Base-by-base conservation (phyloP, 352 stramenopile genomes). In the Phytophthora quininea region DNA sequence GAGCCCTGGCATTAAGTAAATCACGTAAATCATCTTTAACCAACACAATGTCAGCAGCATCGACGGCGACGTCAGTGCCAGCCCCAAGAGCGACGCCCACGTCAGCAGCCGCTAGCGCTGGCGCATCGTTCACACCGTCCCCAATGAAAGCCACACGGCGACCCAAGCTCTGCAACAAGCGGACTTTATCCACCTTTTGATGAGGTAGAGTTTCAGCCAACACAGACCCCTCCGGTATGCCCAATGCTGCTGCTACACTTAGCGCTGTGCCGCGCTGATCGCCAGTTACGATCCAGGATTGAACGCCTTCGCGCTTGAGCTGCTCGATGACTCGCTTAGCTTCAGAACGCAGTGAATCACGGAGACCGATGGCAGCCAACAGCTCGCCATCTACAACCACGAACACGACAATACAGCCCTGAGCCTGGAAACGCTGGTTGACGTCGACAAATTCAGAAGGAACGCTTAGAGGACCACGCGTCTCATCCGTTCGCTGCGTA, bases 141-240 rank as follows among this genome's bases (percentile, higher is more conserved):
- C 84, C 84, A 5, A 94, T 67, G 60, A 94, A 92, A 32, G 84
- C 86, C 11, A 94, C 86, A 14, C 79, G 83, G 60, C 91, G 82
- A 24, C 86, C 86, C 32, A 90, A 72, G 47, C 78, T 81, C 57
- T 94, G 82, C 1, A 94, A 68, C 40, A 91, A 49, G 1, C 79
- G 77, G 9, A 94, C 84, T 42, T 89, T 90, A 48, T 94, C 81
- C 1, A 90, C 82, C 67, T 94, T 94, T 54, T 94, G 73, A 72
- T 91, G 80, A 30, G 86, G 86, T 27, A 92, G 67, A 33, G 73
- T 85, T 60, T 94, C 79, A 29, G 84, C 66, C 15, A 91, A 67
- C 38, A 92, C 84, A 12, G 64, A 81, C 40, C 84, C 73, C 46
- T 88, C 76, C 1, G 74, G 72, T 47, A 94, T 79, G 2, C 80